Base-by-base conservation (phyloP, 441 rosid species). In the Corymbia citriodora region DNA sequence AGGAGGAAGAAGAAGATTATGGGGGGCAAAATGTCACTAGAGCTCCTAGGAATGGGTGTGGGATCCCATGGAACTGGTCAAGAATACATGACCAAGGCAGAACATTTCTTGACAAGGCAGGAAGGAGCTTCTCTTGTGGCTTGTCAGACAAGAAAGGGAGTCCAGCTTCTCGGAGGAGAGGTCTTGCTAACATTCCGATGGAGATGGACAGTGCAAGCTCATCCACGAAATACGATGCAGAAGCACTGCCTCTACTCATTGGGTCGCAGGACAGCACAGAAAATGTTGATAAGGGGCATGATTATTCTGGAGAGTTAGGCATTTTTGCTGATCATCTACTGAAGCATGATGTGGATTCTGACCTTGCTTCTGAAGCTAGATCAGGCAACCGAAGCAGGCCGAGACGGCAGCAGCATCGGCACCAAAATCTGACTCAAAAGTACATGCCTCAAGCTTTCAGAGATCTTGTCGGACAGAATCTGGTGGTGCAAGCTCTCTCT, bases 1-100 rank as follows among this genome's bases (percentile, higher is more conserved):
- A 94, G 91, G 95, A 90, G 12, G 96, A 87, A 87, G 91, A 93
- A 93, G 97, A 94, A 89, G 96, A 92, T 31, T 92, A 92, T 87
- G 93, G 92, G 55, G 97, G 91, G 74, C 96, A 90, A 90, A 95
- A 95, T 91, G 97, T 96, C 93, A 92, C 94, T 10, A 93, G 93
- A 88, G 98, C 94, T 92, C 98, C 98, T 17, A 91, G 94, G 90
- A 96, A 95, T 92, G 96, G 97, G 79, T 98, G 99, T 93, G 99
- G 99, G 70, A 97, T 97, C 91, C 99, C 99, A 3, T 97, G 96
- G 95, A 98, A 97, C 92, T 98, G 99, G 99, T 98, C 99, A 11
- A 96, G 98, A 90, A 97, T 98, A 92, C 99, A 98, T 92, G 93
- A 97, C 72, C 94, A 97, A 88, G 96, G 99, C 55, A 98, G 94